A percentile compares a stretch with the other conserved stretches of the same genome.
Conservation (phyloP, 2,329 filamentous ascomycete genomes). For the Penicillium sp. region DNA sequence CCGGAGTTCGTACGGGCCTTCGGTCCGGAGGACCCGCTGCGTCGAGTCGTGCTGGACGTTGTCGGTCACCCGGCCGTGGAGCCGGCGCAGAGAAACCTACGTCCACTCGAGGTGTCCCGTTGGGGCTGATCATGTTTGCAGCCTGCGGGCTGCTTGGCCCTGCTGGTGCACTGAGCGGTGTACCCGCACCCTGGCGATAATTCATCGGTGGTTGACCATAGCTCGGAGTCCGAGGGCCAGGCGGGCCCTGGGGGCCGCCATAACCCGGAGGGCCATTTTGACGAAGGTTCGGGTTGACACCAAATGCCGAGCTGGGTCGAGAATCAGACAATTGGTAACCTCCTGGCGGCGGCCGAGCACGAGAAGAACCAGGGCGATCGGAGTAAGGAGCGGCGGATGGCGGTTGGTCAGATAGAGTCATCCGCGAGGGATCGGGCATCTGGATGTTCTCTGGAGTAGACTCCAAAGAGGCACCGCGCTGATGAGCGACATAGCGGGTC, state of each 20-base stretch:
- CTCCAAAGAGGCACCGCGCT: slow-evolving; percentile 37
- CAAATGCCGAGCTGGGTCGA: slow-evolving; percentile 45
- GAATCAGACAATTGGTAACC: slow-evolving; percentile 36
- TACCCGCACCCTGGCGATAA: slow-evolving; percentile 34
- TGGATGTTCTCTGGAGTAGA: slow-evolving; percentile 41
- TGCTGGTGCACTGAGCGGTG: slow-evolving; percentile 24
- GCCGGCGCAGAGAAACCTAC: slow-evolving; percentile 47
- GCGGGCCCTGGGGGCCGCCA: slow-evolving; percentile 18
- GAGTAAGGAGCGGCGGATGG: slow-evolving; percentile 43
- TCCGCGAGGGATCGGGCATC: slow-evolving; percentile 47
- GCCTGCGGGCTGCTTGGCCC: slow-evolving; percentile 30
- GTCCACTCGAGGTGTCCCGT: slow-evolving; percentile 38
- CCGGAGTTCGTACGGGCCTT: slow-evolving; percentile 31
- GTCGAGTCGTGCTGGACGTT: slow-evolving; percentile 30
- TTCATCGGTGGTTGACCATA: slow-evolving; percentile 28
- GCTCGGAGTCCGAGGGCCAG: slow-evolving; percentile 26
- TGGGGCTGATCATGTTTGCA: slow-evolving; percentile 23
- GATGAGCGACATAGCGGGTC: slow-evolving; percentile 61
- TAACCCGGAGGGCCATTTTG: slow-evolving; percentile 34
- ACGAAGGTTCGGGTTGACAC: slow-evolving; percentile 46
- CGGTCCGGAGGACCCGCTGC: slow-evolving; percentile 24
- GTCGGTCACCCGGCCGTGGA: slow-evolving; percentile 35
- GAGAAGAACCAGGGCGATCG: slow-evolving; percentile 33
- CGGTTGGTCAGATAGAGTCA: slow-evolving; percentile 36
- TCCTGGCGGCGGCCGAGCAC: slow-evolving; percentile 31